Conservation (phyloP, 805 yeast genomes). For the Metschnikowia amazonensis region DNA sequence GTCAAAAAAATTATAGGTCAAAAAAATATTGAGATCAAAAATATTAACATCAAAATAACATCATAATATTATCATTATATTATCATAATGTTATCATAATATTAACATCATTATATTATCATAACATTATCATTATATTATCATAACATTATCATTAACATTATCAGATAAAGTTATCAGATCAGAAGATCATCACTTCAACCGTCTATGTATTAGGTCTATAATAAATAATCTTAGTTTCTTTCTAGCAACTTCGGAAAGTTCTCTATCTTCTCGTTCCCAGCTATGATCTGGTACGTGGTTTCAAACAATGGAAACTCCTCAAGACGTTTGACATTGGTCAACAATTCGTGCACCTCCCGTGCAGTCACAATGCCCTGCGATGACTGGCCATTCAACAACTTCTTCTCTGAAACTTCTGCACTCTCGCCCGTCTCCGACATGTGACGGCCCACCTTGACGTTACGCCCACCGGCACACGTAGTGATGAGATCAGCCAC, state of each 20-base stretch:
- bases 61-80: too few relatives aligned
- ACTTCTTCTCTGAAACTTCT: slow-evolving; percentile 74
- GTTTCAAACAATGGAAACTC: slow-evolving; percentile 83
- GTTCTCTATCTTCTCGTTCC: slow-evolving; percentile 66
- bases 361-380: slow-evolving; percentile 90
- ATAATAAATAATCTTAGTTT: slow-evolving; percentile 3
- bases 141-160: too few relatives aligned
- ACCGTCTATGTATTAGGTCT: not conserved
- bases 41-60: too few relatives aligned
- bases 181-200: not conserved
- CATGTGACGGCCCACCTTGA: slow-evolving; percentile 82
- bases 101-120: too few relatives aligned
- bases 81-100: too few relatives aligned
- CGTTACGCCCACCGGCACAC: slow-evolving; percentile 97
- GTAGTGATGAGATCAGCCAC: slow-evolving; percentile 98
- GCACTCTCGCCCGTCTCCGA: slow-evolving; percentile 76
- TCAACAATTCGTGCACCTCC: slow-evolving; percentile 85
- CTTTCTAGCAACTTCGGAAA: slow-evolving; percentile 66
- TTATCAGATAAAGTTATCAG: too few relatives aligned
- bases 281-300: slow-evolving; percentile 80
- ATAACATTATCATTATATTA: too few relatives aligned
- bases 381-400: slow-evolving; percentile 93
- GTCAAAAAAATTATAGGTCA: too few relatives aligned
- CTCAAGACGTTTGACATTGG: slow-evolving; percentile 44
- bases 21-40: too few relatives aligned